Evolutionary conservation across 306 rosid species (phyloP).

Genomic region (Astragalus membranaceus): DNA sequence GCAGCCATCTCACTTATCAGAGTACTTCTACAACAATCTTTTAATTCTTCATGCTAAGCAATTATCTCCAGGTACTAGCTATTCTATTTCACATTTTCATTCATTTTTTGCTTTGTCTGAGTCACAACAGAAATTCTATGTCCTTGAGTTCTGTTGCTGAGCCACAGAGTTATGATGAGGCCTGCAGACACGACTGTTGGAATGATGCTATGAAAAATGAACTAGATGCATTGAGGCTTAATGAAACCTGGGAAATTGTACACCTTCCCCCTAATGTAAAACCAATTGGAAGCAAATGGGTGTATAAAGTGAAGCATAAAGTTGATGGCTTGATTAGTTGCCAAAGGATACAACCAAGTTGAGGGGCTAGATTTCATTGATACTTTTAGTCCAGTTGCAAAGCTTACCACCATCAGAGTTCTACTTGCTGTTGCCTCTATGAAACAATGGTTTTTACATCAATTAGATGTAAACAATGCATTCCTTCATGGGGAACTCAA

Average conservation of each 20-base stretch:
- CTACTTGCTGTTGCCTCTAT: not conserved
- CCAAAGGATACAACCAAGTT: not conserved
- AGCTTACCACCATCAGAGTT: not conserved
- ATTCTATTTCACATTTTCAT: too few species aligned
- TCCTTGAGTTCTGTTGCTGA: too few species aligned
- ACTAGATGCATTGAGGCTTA: not conserved
- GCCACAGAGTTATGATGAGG: too few species aligned
- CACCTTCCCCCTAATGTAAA: not conserved
- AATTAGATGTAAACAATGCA: too few species aligned
- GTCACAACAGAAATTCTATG: too few species aligned
- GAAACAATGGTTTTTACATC: not conserved
- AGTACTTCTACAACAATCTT: too few species aligned
- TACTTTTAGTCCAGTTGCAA: not conserved
- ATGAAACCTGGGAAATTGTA: not conserved
- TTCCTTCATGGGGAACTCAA: too few species aligned
- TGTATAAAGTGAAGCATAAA: too few species aligned
- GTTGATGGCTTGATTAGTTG: not conserved
- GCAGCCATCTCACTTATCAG: too few species aligned
- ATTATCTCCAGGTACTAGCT: too few species aligned
- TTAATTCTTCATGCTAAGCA: too few species aligned
- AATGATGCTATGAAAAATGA: not conserved
- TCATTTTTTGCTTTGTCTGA: not conserved
- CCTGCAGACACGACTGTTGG: not conserved
- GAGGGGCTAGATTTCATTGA: too few species aligned
- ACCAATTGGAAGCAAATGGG: not conserved